phyloP scores from a whole-genome alignment of 768 basidiomycete species.

The Russula sp. region DNA sequence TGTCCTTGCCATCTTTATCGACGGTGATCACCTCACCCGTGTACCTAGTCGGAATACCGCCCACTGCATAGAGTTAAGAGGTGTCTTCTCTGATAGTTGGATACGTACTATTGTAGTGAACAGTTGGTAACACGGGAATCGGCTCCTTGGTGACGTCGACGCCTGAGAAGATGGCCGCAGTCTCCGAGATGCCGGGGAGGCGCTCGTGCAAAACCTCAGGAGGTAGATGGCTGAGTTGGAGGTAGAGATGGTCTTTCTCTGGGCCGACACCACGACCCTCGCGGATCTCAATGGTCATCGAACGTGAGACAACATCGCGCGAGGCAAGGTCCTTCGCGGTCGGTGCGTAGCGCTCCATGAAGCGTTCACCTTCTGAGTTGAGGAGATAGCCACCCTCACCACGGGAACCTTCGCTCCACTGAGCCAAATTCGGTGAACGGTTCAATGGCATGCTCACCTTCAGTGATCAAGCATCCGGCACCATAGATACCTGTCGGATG shows the following conservation, averaged over 20 bases:
- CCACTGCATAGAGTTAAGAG: slow-evolving; percentile 54
- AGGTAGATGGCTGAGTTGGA: slow-evolving; percentile 96
- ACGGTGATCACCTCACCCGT: slow-evolving; percentile 94
- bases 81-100: neutral
- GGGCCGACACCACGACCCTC: slow-evolving; percentile 99
- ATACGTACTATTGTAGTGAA: slow-evolving; percentile 93
- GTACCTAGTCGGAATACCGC: slow-evolving; percentile 98
- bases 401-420: slow-evolving; percentile 66
- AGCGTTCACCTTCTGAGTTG: slow-evolving; percentile 98
- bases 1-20: slow-evolving; percentile 86
- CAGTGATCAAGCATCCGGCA: slow-evolving; percentile 97
- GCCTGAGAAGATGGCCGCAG: slow-evolving; percentile 96
- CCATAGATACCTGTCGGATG: slow-evolving; percentile 99
- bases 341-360: slow-evolving; percentile 99
- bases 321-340: slow-evolving; percentile 99
- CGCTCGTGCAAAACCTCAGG: slow-evolving; percentile 94
- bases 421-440: neutral
- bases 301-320: slow-evolving; percentile 97
- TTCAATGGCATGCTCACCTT: slow-evolving; percentile 49
- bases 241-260: slow-evolving; percentile 94
- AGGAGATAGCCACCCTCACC: slow-evolving; percentile 98
- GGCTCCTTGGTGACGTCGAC: slow-evolving; percentile 99
- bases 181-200: slow-evolving; percentile 98
- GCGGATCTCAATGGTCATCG: slow-evolving; percentile 98
- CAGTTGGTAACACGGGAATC: slow-evolving; percentile 96